Conservation (phyloP, 805 yeast genomes). For the Saccharomycopsis javanensis region DNA sequence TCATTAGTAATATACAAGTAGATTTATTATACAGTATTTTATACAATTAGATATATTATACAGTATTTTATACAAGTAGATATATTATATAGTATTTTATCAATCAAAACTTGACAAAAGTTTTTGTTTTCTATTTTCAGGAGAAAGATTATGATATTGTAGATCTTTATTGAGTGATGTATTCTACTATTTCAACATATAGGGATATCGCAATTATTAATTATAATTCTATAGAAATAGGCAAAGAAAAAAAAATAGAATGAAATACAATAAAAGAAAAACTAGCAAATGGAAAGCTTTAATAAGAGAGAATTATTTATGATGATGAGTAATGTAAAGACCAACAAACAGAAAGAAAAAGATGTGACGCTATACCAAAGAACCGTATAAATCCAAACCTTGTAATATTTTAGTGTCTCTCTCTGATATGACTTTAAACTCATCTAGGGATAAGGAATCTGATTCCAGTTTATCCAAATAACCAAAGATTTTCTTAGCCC, state of each 20-base stretch:
- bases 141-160: background rate
- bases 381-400: constrained; percentile 74
- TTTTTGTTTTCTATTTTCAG: background rate
- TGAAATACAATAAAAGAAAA: background rate
- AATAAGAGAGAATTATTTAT: too few relatives aligned
- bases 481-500: constrained; percentile 73
- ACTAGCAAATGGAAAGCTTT: background rate
- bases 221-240: background rate
- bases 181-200: background rate
- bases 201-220: background rate
- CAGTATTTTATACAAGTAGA: background rate
- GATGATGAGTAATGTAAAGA: too few relatives aligned
- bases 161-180: background rate
- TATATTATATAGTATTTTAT: background rate
- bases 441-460: constrained; percentile 67
- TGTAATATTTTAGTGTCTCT: constrained; percentile 66
- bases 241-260: background rate
- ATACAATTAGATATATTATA: too few relatives aligned
- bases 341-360: background rate
- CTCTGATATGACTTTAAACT: constrained; percentile 73
- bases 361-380: constrained; percentile 43
- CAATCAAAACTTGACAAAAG: too few relatives aligned
- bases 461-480: constrained; percentile 62
- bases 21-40: background rate
- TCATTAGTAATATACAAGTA: too few relatives aligned